Base-by-base conservation (phyloP, 2,329 filamentous ascomycete species). In the Penicillium sp. region DNA sequence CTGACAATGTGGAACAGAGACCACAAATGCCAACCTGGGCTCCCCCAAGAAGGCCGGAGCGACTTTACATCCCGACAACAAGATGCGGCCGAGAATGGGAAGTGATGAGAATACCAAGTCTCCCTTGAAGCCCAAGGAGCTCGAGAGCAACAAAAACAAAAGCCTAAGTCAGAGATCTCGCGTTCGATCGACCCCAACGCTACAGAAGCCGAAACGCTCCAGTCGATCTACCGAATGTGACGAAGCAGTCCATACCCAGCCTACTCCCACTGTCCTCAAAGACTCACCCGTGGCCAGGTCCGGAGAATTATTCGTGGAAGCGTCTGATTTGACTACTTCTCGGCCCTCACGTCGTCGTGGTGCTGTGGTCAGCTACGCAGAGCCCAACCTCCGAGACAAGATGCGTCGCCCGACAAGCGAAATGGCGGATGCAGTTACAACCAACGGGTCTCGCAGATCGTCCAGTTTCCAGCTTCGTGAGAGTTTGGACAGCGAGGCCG, bases 381-480 rank as follows among this genome's bases (percentile, higher is more conserved):
- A 92, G 68, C 89, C 89, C 1, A 92, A 88, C 63, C 76, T 94
- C 38, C 81, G 87, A 55, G 87, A 86, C 65, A 94, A 94, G 74
- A 92, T 94, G 89, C 82, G 89, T 52, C 81, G 89, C 53, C 88
- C 89, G 20, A 88, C 86, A 1, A 89, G 89, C 65, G 84, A 89
- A 57, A 72, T 92, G 9, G 82, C 87, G 31, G 88, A 91, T 68
- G 89, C 88, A 1, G 88, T 92, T 13, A 73, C 80, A 10, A 84
- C 81, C n/a, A 81, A 66, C 47, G 60, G 64, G 44, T 57, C 64
- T 50, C 62, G 71, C 74, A 76, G 61, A 76, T 77, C 31, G 48
- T 81, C 55, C 70, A 80, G 63, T 64, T 79, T 68, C 41, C 62
- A 61, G 28, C 39, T 73, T 72, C 61, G 75, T 74, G 69, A 78